These are phyloP conservation scores for Diversispora eburnea DNA, from an alignment of 192 early-diverging fungal genomes.

Conservation along the genomic window DNA sequence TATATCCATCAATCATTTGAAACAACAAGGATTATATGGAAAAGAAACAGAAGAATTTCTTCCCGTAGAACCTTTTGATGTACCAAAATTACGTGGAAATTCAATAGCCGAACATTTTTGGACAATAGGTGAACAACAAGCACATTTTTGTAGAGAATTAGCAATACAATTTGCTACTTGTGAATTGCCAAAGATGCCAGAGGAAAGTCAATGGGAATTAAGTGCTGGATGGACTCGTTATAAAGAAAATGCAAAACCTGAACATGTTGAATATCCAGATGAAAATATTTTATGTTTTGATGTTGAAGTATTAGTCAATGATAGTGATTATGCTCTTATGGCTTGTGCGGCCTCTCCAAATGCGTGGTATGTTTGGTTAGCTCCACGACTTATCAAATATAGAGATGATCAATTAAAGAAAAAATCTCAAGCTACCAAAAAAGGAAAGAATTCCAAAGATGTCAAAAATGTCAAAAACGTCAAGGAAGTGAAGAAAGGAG, in stretches of 20 bases:
- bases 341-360: conserved; percentile 71
- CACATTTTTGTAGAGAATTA: conserved; percentile 53
- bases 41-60: conserved; percentile 45
- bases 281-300: conserved; percentile 82
- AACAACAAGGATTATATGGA: conserved; percentile 50
- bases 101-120: conserved; percentile 77
- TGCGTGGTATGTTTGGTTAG: conserved; percentile 92
- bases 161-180: conserved; percentile 47
- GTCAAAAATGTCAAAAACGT: not conserved
- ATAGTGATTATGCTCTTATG: conserved; percentile 73
- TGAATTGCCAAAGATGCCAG: conserved; percentile 38
- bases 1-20: conserved; percentile 37
- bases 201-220: conserved; percentile 51
- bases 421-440: not conserved
- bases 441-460: not conserved
- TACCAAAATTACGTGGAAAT: conserved; percentile 31
- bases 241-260: conserved; percentile 35
- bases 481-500: not conserved
- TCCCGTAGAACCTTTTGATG: conserved; percentile 17
- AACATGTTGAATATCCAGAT: conserved; percentile 46
- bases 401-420: not conserved
- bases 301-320: conserved; percentile 70
- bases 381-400: conserved; percentile 60
- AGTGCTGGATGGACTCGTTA: conserved; percentile 84
- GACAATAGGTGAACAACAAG: conserved; percentile 62